phyloP scores from a whole-genome alignment of 1,139 yeast genomes.

The Taiozyma onychis region DNA sequence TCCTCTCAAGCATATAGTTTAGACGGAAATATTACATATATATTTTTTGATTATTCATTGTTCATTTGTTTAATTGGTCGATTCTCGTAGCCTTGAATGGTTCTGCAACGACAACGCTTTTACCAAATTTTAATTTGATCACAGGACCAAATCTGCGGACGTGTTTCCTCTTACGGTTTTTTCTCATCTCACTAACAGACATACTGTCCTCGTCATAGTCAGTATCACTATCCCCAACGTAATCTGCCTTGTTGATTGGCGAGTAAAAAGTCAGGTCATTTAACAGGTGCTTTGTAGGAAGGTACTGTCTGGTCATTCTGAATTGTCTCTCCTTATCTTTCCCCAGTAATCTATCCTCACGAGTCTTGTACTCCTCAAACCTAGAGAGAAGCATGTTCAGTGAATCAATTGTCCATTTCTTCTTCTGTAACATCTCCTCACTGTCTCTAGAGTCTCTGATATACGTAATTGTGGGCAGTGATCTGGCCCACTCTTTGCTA shows the following conservation, averaged over 20 bases:
- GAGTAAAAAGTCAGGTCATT: conserved; percentile 16
- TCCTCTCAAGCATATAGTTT: conserved; percentile 2
- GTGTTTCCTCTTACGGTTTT: conserved; percentile 10
- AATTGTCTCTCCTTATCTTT: conserved; percentile 6
- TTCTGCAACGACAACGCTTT: conserved; percentile 17
- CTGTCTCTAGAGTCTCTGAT: conserved; percentile 41
- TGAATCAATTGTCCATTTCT: conserved; percentile 45
- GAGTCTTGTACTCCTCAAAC: conserved; percentile 38
- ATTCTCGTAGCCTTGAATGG: conserved; percentile 20
- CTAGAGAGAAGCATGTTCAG: conserved; percentile 42
- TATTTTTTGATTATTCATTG: not conserved
- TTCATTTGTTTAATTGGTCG: conserved; percentile 4
- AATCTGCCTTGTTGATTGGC: conserved; percentile 13
- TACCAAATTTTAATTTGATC: conserved; percentile 19
- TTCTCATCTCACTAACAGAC: conserved; percentile 14
- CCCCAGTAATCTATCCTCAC: conserved; percentile 22
- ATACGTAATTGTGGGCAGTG: conserved; percentile 48
- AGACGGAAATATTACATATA: not conserved
- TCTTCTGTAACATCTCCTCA: conserved; percentile 46
- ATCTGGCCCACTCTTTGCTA: conserved; percentile 51
- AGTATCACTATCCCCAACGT: conserved; percentile 22
- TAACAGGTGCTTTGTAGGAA: not conserved
- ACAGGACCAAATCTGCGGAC: conserved; percentile 18
- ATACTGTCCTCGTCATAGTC: conserved; percentile 21
- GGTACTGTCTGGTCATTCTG: not conserved